phyloP scores from a whole-genome alignment of 495 filamentous ascomycete species.

The Trichoderma virens region DNA sequence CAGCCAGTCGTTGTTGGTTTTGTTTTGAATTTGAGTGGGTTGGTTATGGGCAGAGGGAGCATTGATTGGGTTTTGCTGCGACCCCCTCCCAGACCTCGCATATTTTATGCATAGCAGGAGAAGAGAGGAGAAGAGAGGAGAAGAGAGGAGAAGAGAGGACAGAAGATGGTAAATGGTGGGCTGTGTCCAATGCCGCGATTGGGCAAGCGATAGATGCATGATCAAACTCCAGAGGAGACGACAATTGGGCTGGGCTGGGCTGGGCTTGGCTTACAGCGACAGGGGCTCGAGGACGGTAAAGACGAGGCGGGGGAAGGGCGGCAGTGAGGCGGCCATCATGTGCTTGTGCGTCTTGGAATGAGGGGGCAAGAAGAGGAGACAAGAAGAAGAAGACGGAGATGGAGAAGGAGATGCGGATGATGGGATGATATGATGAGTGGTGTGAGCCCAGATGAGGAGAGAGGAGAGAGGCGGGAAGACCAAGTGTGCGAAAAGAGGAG shows the following conservation, averaged over 20 bases:
- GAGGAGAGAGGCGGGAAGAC: not conserved
- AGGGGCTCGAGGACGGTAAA: slow-evolving; percentile 62
- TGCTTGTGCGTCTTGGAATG: not conserved
- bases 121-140: too few relatives aligned
- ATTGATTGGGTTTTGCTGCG: too few relatives aligned
- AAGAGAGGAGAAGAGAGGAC: too few relatives aligned
- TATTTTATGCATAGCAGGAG: too few relatives aligned
- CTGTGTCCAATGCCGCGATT: not conserved
- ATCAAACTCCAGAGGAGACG: not conserved
- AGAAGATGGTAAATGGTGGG: too few relatives aligned
- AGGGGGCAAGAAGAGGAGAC: not conserved
- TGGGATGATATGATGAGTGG: not conserved
- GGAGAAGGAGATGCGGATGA: not conserved
- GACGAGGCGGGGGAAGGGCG: slow-evolving; percentile 42
- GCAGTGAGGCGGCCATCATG: slow-evolving; percentile 43
- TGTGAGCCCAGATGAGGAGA: not conserved
- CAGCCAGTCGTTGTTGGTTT: too few relatives aligned
- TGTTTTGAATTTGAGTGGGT: too few relatives aligned
- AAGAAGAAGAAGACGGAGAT: not conserved
- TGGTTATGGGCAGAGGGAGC: too few relatives aligned
- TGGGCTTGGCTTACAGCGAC: slow-evolving; percentile 44
- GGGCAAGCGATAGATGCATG: not conserved
- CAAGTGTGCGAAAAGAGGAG: too few relatives aligned
- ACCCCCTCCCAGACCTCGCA: too few relatives aligned
- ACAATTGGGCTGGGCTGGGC: slow-evolving; percentile 11